Evolutionary conservation across 2,329 filamentous ascomycete species (phyloP).

Genomic region (Teratosphaeria zuluensis): DNA sequence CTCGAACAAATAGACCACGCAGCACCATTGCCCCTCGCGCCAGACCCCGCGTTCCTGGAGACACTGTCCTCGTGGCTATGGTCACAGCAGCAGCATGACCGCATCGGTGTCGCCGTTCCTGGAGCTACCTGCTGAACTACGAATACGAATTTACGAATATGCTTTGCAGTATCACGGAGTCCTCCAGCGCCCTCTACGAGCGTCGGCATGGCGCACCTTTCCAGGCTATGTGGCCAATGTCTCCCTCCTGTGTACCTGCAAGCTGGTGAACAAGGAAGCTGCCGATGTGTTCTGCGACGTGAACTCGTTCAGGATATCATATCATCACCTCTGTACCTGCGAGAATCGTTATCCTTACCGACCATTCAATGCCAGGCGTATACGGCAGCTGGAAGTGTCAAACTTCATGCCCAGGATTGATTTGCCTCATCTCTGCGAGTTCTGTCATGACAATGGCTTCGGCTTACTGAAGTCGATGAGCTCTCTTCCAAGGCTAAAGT

Average conservation of each 20-base stretch:
- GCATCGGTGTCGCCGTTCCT: background rate
- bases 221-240: background rate
- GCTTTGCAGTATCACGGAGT: background rate
- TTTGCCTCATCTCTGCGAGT: background rate
- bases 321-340: conserved; percentile 6
- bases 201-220: background rate
- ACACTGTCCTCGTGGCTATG: background rate
- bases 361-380: background rate
- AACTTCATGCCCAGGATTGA: conserved; percentile 2
- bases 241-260: conserved; percentile 1
- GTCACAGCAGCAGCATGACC: background rate
- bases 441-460: conserved; percentile 1
- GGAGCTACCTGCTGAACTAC: conserved; percentile 4
- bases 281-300: background rate
- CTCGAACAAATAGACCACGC: background rate
- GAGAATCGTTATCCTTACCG: conserved; percentile 1
- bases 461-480: conserved; percentile 1
- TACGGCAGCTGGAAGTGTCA: conserved; percentile 2
- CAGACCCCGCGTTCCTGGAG: background rate
- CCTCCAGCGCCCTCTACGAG: conserved; percentile 1
- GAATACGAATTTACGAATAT: conserved; percentile 3
- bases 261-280: background rate
- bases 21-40: background rate
- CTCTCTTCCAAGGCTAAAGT: background rate
- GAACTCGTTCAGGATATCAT: conserved; percentile 4